phyloP scores from a whole-genome alignment of 1,284 basidiomycete genomes.

The Ustilago nuda region DNA sequence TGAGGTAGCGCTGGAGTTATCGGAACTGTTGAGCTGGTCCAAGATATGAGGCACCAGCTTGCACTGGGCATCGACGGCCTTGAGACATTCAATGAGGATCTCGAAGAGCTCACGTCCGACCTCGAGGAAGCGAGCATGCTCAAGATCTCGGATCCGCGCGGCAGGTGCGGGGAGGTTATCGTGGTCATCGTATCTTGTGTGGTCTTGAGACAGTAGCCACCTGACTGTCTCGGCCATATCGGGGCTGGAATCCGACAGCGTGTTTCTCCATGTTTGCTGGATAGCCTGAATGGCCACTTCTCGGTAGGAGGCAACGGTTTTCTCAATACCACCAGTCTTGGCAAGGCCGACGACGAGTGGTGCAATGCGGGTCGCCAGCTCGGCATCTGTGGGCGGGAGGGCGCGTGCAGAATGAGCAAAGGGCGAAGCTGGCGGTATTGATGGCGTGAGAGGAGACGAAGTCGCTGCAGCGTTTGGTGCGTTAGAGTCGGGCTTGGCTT shows the following conservation, averaged over 20 bases:
- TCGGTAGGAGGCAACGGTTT: slow-evolving; percentile 80
- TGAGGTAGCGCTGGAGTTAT: not conserved
- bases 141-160: slow-evolving; percentile 74
- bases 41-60: slow-evolving; percentile 76
- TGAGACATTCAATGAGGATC: slow-evolving; percentile 78
- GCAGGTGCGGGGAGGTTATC: slow-evolving; percentile 30
- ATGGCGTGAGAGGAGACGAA: slow-evolving; percentile 17
- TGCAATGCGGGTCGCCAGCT: slow-evolving; percentile 75
- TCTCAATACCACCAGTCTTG: slow-evolving; percentile 79
- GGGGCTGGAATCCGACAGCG: slow-evolving; percentile 15
- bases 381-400: slow-evolving; percentile 22
- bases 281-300: slow-evolving; percentile 80
- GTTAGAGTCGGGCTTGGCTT: no score
- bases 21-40: slow-evolving; percentile 66
- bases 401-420: slow-evolving; percentile 23
- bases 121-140: slow-evolving; percentile 78
- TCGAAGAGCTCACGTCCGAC: slow-evolving; percentile 77
- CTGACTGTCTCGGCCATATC: slow-evolving; percentile 64
- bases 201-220: slow-evolving; percentile 35
- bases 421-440: slow-evolving; percentile 27
- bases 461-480: not conserved
- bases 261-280: slow-evolving; percentile 71
- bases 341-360: slow-evolving; percentile 81
- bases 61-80: slow-evolving; percentile 78
- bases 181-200: slow-evolving; percentile 34